phyloP scores from a whole-genome alignment of 441 rosid species.

The Biscutella auriculata region DNA sequence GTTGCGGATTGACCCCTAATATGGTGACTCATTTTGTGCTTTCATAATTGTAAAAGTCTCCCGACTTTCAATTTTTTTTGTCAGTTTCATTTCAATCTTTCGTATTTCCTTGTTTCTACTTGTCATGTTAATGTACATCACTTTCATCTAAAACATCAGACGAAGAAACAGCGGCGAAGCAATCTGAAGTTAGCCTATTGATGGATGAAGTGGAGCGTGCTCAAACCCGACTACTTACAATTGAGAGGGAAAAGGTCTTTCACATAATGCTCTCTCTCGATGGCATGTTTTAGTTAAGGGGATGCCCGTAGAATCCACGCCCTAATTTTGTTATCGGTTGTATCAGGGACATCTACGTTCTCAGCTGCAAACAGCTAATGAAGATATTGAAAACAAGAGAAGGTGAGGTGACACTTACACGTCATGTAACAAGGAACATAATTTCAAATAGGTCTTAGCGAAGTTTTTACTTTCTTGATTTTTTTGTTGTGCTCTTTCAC shows the following conservation, averaged over 20 bases:
- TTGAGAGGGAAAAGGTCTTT: slow-evolving; percentile 94
- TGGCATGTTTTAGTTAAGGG: slow-evolving; percentile 1
- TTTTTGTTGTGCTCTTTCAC: slow-evolving; percentile 6
- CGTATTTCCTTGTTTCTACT: not conserved
- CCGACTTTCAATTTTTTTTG: not conserved
- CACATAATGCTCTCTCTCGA: slow-evolving; percentile 10
- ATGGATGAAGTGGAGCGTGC: slow-evolving; percentile 99
- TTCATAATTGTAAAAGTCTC: not conserved
- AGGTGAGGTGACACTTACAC: slow-evolving; percentile 30
- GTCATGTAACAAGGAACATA: not conserved
- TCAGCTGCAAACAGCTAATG: slow-evolving; percentile 84
- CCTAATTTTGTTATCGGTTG: slow-evolving; percentile 10
- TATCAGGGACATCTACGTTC: slow-evolving; percentile 74
- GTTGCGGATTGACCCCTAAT: slow-evolving; percentile 28
- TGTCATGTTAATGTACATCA: slow-evolving; percentile 7
- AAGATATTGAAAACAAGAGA: slow-evolving; percentile 58
- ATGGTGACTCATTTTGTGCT: slow-evolving; percentile 1
- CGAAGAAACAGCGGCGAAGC: slow-evolving; percentile 90
- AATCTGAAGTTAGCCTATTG: slow-evolving; percentile 81
- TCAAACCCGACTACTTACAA: slow-evolving; percentile 88
- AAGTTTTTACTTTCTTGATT: slow-evolving; percentile 8
- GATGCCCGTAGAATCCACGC: not conserved
- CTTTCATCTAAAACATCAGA: slow-evolving; percentile 36
- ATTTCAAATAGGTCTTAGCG: not conserved
- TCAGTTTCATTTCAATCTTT: not conserved